phyloP scores from a whole-genome alignment of 2,329 filamentous ascomycete genomes.

The Paracoccidioides brasiliensis region DNA sequence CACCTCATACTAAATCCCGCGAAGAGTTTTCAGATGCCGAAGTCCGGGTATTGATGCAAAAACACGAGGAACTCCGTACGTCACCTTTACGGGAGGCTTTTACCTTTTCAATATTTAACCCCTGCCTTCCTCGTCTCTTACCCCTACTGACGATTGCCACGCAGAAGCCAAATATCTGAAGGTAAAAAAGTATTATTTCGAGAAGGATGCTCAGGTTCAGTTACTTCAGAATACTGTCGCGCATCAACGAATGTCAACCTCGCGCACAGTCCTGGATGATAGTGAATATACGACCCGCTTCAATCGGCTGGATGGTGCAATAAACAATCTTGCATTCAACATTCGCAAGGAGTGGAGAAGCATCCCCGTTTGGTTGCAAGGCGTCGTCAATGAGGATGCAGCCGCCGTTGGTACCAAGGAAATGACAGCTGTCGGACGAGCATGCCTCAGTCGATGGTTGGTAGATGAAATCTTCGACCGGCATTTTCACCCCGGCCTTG shows the following conservation, averaged over 20 bases:
- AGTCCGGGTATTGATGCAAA: constrained; percentile 31
- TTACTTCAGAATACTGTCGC: constrained; percentile 95
- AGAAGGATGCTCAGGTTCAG: constrained; percentile 79
- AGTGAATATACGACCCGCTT: constrained; percentile 86
- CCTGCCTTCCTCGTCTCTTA: not conserved
- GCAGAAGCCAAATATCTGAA: constrained; percentile 92
- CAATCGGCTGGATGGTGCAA: constrained; percentile 79
- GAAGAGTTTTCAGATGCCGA: constrained; percentile 33
- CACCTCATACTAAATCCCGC: constrained; percentile 21
- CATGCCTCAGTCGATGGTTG: constrained; percentile 79
- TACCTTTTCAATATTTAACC: not conserved
- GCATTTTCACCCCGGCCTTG: constrained; percentile 83
- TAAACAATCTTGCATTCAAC: constrained; percentile 89
- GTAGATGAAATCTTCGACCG: constrained; percentile 83
- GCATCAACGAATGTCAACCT: constrained; percentile 88
- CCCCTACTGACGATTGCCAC: constrained; percentile 2
- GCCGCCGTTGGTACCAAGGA: constrained; percentile 83
- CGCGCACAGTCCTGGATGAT: constrained; percentile 86
- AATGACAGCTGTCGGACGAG: constrained; percentile 90
- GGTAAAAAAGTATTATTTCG: constrained; percentile 95
- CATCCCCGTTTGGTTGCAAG: constrained; percentile 67
- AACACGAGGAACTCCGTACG: constrained; percentile 36
- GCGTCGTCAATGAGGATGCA: constrained; percentile 72
- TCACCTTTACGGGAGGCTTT: constrained; percentile 1
- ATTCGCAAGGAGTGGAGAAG: constrained; percentile 87